Conservation (phyloP, 1,284 basidiomycete species). For the Ustilago loliicola region DNA sequence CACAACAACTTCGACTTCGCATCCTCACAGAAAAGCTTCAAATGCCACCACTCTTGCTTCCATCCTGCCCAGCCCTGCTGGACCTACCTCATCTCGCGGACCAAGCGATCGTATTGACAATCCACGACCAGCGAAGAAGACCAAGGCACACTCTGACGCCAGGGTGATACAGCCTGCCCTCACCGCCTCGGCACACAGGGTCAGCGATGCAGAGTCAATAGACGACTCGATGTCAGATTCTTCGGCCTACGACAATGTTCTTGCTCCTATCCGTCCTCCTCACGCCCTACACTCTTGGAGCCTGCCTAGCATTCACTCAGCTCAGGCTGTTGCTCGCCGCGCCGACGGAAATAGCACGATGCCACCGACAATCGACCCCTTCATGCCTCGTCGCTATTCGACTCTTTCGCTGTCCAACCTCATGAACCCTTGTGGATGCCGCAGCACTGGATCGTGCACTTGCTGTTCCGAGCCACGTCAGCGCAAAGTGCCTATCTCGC, state of each 20-base stretch:
- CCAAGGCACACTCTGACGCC: conserved; percentile 1
- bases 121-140: conserved; percentile 21
- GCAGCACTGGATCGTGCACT: conserved; percentile 38
- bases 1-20: neutral
- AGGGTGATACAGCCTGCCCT: neutral
- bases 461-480: conserved; percentile 44
- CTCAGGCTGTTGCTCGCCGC: neutral
- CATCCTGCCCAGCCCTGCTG: conserved; percentile 11
- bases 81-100: neutral
- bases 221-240: neutral
- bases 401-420: conserved; percentile 58
- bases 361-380: neutral
- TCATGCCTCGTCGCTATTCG: conserved; percentile 19
- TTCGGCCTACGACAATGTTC: conserved; percentile 17
- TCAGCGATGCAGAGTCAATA: conserved; percentile 2
- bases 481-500: conserved; percentile 11
- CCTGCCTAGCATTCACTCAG: conserved; percentile 39
- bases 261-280: conserved; percentile 29
- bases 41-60: conserved; percentile 7
- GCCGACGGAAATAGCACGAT: neutral
- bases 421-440: conserved; percentile 62
- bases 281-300: conserved; percentile 33
- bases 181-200: neutral
- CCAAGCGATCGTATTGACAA: neutral
- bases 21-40: conserved; percentile 5